Base-by-base conservation (phyloP, 345 rosid genomes). In the Euphorbia tirucalli region DNA sequence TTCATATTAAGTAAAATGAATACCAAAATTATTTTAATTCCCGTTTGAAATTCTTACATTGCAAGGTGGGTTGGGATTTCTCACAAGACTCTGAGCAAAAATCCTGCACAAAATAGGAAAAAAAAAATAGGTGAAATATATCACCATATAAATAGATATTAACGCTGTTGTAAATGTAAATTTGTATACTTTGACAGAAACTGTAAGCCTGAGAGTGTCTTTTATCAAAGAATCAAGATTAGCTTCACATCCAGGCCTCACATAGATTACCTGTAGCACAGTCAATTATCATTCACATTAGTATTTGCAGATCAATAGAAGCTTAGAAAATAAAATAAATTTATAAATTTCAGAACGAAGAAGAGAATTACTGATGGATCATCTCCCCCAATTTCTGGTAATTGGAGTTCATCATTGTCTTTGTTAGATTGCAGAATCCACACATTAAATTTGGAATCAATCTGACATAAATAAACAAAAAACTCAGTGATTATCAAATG, bases 191-290 rank as follows among this genome's bases (percentile, higher is more conserved):
- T 85, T 79, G 58, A 77, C 82, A 0, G 86, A 75, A 41, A 80
- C 74, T 22, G 84, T 74, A 46, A 93, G 90, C 58, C 91, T 80
- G 78, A 93, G 78, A 14, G 96, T 86, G 63, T 93, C 98, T 54
- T 83, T 86, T 67, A 93, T 68, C 37, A 93, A 83, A 28, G 96
- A 83, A 79, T 93, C 98, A 64, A 89, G 89, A 46, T 88, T 77
- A 61, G 91, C 97, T 87, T 88, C 90, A 52, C 72, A 61, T 56
- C 97, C 93, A 16, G 96, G 92, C 74, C 77, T 93, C 78, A 93
- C 96, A 70, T 91, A 93, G 39, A 93, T 91, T 24, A 91, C 97
- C 97, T 93, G n/a, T n/a, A n/a, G 86, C 81, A 59, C 11, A 61
- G 63, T 15, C 28, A 69, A 6, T 35, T 1, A 24, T 27, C 1